These are phyloP conservation scores for Talaromyces sp. DNA, from an alignment of 2,329 filamentous ascomycete species.

Conservation along the genomic window DNA sequence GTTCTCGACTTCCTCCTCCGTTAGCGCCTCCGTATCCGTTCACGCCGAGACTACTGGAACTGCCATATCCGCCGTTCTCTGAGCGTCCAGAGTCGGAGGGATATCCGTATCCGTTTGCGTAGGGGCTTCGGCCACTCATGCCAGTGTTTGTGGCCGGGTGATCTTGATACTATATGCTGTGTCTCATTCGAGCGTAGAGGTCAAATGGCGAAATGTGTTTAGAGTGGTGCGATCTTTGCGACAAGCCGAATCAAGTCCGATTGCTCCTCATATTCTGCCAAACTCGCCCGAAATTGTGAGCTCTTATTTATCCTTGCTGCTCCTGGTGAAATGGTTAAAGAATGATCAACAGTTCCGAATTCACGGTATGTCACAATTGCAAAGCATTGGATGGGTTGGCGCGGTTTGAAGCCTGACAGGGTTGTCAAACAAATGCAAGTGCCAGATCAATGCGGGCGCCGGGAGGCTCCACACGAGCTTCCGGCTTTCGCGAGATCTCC, in stretches of 20 bases:
- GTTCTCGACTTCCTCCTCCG: conserved; percentile 23
- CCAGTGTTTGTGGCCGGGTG: conserved; percentile 11
- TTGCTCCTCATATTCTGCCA: conserved; percentile 3
- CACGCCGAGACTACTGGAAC: conserved; percentile 30
- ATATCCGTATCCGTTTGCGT: conserved; percentile 39
- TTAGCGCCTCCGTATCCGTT: conserved; percentile 31
- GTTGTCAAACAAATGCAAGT: not conserved
- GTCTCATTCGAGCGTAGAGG: not conserved
- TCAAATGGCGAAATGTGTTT: not conserved
- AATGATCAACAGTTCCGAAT: not conserved
- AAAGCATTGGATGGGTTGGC: not conserved
- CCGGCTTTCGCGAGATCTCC: not conserved
- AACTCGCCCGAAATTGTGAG: not conserved
- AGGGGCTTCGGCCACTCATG: conserved; percentile 23
- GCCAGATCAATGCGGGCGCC: conserved; percentile 8
- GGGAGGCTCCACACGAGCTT: conserved; percentile 19
- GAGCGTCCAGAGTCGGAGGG: conserved; percentile 33
- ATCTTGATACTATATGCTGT: not conserved
- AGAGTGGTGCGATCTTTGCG: not conserved
- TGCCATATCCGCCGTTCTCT: conserved; percentile 32
- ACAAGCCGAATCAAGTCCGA: not conserved
- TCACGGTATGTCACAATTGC: not conserved
- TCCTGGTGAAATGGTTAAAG: not conserved
- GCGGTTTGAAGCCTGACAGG: not conserved
- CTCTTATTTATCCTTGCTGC: not conserved